A percentile compares a stretch with the other conserved stretches of the same genome.
These are phyloP conservation scores for Croton setiger DNA, from an alignment of 441 rosid genomes.

Conservation along the genomic window DNA sequence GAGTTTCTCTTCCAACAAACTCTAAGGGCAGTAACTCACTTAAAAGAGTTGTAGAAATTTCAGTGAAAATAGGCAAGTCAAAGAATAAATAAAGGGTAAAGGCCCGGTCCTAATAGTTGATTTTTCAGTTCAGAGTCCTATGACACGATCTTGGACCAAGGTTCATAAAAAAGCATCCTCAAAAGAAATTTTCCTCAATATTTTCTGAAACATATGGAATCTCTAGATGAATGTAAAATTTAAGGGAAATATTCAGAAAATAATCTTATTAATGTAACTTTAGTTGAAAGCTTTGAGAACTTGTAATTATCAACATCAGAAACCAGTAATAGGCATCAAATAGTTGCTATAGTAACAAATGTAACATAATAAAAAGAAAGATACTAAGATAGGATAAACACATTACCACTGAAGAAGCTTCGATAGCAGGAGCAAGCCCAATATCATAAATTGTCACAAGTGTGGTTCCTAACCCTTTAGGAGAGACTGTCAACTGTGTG, in stretches of 20 bases:
- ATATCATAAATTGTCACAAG: slow-evolving; percentile 70
- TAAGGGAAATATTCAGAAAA: neutral
- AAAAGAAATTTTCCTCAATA: neutral
- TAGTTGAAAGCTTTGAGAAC: neutral
- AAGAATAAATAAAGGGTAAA: too few relatives aligned
- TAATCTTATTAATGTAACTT: neutral
- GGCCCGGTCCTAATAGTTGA: too few relatives aligned
- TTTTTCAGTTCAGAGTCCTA: too few relatives aligned
- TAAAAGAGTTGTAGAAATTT: too few relatives aligned
- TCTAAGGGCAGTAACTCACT: too few relatives aligned
- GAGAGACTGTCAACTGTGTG: slow-evolving; percentile 65
- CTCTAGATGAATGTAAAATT: neutral
- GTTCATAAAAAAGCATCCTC: neutral
- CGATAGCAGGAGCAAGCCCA: slow-evolving; percentile 73
- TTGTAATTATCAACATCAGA: neutral
- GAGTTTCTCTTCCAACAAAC: too few relatives aligned
- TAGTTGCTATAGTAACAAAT: neutral
- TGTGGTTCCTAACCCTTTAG: slow-evolving; percentile 85
- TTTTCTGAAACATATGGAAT: neutral
- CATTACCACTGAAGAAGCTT: slow-evolving; percentile 81
- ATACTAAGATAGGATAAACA: slow-evolving; percentile 10
- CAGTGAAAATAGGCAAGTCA: too few relatives aligned
- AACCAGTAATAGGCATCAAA: neutral
- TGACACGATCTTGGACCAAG: too few relatives aligned
- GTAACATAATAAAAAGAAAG: too few relatives aligned